Percentiles rank a stretch among this genome's conserved stretches.
These are phyloP conservation scores for Lasiosphaeria ovina DNA, from an alignment of 495 filamentous ascomycete genomes.

Conservation along the genomic window DNA sequence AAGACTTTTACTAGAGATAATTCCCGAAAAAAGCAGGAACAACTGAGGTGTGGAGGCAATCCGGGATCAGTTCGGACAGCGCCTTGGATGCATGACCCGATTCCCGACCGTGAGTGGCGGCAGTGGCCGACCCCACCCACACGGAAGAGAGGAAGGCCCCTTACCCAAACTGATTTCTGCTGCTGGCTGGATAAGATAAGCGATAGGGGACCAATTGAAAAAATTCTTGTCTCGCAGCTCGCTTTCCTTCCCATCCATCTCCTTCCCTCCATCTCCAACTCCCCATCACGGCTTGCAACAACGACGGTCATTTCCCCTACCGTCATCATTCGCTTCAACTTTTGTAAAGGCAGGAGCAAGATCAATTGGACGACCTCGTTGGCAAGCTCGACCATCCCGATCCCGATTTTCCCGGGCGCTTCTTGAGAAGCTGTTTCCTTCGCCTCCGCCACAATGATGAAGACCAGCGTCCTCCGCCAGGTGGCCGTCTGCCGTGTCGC, in stretches of 20 bases:
- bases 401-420: no score
- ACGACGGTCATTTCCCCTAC: constrained; percentile 9
- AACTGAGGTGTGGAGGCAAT: no score
- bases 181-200: constrained; percentile 16
- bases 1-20: no score
- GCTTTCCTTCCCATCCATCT: constrained; percentile 1
- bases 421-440: no score
- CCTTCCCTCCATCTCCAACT: background rate
- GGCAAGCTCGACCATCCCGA: background rate
- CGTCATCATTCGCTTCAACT: constrained; percentile 6
- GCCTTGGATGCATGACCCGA: no score
- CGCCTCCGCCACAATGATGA: constrained; percentile 25
- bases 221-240: constrained; percentile 11
- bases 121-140: background rate
- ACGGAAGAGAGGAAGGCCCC: background rate
- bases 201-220: constrained; percentile 10
- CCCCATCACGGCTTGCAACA: constrained; percentile 8
- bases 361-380: constrained; percentile 14
- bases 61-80: no score
- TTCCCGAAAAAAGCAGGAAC: no score
- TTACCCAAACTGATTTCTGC: background rate
- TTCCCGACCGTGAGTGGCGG: no score
- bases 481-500: constrained; percentile 27
- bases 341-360: background rate
- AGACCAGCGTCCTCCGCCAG: constrained; percentile 29